A percentile compares a stretch with the other conserved stretches of the same genome.
These are phyloP conservation scores for Remersonia thermophila DNA, from an alignment of 2,329 filamentous ascomycete species.

Conservation along the genomic window DNA sequence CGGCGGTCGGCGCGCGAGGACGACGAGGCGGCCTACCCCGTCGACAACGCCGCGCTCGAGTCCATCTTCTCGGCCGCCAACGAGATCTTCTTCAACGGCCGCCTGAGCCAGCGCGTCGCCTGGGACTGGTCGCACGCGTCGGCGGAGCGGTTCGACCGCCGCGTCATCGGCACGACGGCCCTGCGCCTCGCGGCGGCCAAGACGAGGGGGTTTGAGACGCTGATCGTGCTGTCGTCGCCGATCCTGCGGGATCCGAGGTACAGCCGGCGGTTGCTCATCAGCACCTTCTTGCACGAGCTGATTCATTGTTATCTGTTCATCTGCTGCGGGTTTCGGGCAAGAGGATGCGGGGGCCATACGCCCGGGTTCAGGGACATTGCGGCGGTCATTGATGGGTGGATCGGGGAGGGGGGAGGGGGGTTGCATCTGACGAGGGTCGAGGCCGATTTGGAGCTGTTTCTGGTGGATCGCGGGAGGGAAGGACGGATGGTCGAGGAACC, in stretches of 20 bases:
- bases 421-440: conserved; percentile 48
- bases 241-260: conserved; percentile 45
- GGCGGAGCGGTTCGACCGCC: conserved; percentile 36
- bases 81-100: conserved; percentile 48
- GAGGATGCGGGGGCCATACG: conserved; percentile 46
- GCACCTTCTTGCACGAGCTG: conserved; percentile 54
- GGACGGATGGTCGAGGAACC: no score
- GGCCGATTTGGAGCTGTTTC: conserved; percentile 45
- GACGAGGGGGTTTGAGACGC: conserved; percentile 45
- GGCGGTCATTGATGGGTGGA: conserved; percentile 48
- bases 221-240: conserved; percentile 48
- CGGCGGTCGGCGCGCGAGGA: conserved; percentile 15
- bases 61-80: conserved; percentile 50
- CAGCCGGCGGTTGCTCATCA: conserved; percentile 48
- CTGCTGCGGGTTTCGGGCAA: conserved; percentile 44
- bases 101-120: conserved; percentile 42
- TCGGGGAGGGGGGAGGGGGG: conserved; percentile 33
- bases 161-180: conserved; percentile 51
- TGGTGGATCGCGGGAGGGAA: no score
- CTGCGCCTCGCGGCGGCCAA: conserved; percentile 32
- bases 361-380: conserved; percentile 47
- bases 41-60: conserved; percentile 45
- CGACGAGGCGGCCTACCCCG: conserved; percentile 25
- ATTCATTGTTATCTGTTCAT: conserved; percentile 57
- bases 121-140: conserved; percentile 49